Percentiles rank a stretch among this genome's conserved stretches.
These are phyloP conservation scores for Lyophyllum decastes DNA, from an alignment of 768 basidiomycete genomes.

Conservation along the genomic window DNA sequence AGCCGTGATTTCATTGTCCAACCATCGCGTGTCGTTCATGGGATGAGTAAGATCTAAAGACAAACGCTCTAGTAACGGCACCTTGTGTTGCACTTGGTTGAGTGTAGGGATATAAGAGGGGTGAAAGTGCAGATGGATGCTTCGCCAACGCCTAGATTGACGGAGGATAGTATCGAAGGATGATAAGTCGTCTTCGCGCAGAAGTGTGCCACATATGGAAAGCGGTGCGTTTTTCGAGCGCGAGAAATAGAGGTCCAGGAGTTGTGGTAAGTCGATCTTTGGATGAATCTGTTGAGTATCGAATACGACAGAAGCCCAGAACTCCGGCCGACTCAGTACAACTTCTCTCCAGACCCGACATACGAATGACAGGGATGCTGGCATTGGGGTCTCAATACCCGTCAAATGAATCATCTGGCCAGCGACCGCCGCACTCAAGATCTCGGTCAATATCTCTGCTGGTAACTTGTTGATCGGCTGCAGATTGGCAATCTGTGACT, in stretches of 20 bases:
- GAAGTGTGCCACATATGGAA: not conserved
- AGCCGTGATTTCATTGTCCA: not conserved
- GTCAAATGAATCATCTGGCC: not conserved
- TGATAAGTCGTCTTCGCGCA: not conserved
- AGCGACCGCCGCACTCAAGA: not conserved
- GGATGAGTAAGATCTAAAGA: not conserved
- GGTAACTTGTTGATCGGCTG: not conserved
- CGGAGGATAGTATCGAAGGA: not conserved
- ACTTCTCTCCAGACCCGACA: constrained; percentile 4
- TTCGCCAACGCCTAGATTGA: not conserved
- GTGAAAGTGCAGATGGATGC: not conserved
- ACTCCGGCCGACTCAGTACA: not conserved
- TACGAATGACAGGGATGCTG: not conserved
- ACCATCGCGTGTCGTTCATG: not conserved
- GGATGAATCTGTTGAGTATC: not conserved
- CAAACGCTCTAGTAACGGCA: not conserved
- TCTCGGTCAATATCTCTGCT: not conserved
- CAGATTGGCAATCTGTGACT: no score
- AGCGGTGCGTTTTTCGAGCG: not conserved
- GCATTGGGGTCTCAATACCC: not conserved
- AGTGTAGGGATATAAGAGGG: not conserved
- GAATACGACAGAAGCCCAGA: constrained; percentile 1
- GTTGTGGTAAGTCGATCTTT: not conserved
- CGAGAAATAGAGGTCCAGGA: not conserved
- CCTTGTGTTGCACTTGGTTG: not conserved